phyloP scores from a whole-genome alignment of 2,329 filamentous ascomycete genomes.

The Anthostomella pinea region DNA sequence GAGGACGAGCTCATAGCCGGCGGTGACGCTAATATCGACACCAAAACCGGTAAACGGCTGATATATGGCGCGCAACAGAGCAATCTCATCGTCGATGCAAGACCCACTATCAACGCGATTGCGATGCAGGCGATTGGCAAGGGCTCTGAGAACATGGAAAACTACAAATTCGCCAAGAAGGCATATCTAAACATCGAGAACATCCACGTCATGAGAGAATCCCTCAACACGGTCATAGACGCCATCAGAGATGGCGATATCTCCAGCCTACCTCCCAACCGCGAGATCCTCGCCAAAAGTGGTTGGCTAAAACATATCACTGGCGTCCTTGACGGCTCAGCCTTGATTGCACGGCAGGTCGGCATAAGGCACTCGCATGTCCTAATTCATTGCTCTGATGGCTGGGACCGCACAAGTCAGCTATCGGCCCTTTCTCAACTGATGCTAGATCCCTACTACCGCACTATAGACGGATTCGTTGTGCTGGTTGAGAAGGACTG shows the following conservation, averaged over 20 bases:
- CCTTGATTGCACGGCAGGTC: conserved; percentile 80
- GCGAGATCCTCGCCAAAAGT: conserved; percentile 77
- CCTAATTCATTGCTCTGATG: conserved; percentile 95
- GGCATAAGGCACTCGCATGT: conserved; percentile 93
- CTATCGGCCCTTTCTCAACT: conserved; percentile 88
- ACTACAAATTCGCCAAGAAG: conserved; percentile 90
- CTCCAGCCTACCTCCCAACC: conserved; percentile 75
- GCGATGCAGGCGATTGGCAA: conserved; percentile 92
- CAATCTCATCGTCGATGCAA: conserved; percentile 93
- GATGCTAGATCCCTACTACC: conserved; percentile 92
- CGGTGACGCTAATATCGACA: conserved; percentile 50
- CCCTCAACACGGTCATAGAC: conserved; percentile 81
- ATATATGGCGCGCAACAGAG: conserved; percentile 90
- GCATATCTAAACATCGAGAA: conserved; percentile 95
- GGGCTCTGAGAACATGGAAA: conserved; percentile 96
- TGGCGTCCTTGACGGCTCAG: conserved; percentile 78
- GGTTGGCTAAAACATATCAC: conserved; percentile 89
- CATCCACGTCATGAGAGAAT: conserved; percentile 96
- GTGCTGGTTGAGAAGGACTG: conserved; percentile 96
- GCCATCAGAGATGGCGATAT: conserved; percentile 91
- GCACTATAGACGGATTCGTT: conserved; percentile 92
- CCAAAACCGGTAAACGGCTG: conserved; percentile 59
- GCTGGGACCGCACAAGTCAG: conserved; percentile 96
- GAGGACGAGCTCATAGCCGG: conserved; percentile 65
- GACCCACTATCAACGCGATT: conserved; percentile 89